Base-by-base conservation (phyloP, 176 grass and related monocot genomes). In the Elymus sibiricus region DNA sequence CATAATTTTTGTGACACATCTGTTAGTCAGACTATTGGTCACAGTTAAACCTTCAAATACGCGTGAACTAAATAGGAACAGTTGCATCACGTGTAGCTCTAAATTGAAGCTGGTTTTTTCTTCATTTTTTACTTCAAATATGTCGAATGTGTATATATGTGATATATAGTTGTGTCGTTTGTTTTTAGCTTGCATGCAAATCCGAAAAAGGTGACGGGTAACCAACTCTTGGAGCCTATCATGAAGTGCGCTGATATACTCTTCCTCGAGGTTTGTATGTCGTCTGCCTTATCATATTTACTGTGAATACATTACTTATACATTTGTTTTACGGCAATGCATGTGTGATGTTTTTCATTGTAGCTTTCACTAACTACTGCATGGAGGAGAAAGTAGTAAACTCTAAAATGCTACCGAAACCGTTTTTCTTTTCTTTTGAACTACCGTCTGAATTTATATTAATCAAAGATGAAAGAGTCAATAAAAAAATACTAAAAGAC, bases 221-320 rank as follows among this genome's bases (percentile, higher is more conserved):
- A 86, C 22, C 89, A 95, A 68, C 95, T 98, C 70, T 86, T 93
- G 26, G 93, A 98, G 32, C 93, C 93, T 68, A 92, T 91, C 87
- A 98, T 98, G 93, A 93, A 92, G 35, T 98, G 95, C 76, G 95
- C 93, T 81, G 91, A 98, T 74, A 92, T 95, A 86, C 86, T 95
- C 61, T 95, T 95, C 78, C 70, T 98, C 15, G 92, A 95, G 95
- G 93, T 92, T 46, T 55, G 35, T 88, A 11, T 42, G 8, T 61
- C 25, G 5, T 2, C 17, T 5, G 4, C 9, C 66, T 68, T 38
- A 3, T 0, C 61, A 24, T 65, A 31, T 16, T 12, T 4, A 27
- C 25, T 61, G 0, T 25, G n/a, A 61, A 61, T 58, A 6, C 35
- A 56, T 56, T 56, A 21, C 21, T 56, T 56, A 21, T 7, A 17